phyloP scores from a whole-genome alignment of 306 rosid species.

The Dicorynia guianensis region DNA sequence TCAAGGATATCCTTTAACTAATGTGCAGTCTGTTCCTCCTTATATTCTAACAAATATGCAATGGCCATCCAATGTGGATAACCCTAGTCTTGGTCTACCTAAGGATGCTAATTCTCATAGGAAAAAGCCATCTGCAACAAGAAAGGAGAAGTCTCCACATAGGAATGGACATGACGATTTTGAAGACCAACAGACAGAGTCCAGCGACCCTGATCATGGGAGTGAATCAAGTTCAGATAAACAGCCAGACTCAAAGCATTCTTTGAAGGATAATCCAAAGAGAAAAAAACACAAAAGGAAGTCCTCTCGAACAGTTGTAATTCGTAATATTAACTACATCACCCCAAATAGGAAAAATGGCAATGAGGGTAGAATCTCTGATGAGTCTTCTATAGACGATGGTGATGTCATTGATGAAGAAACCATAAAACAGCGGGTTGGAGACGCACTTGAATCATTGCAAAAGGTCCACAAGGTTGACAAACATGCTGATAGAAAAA shows the following conservation, averaged over 20 bases:
- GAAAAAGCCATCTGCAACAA: slow-evolving; percentile 52
- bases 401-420: slow-evolving; percentile 46
- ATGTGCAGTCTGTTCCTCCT: slow-evolving; percentile 61
- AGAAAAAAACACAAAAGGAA: slow-evolving; percentile 55
- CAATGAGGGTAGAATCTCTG: slow-evolving; percentile 54
- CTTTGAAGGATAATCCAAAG: slow-evolving; percentile 47
- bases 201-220: slow-evolving; percentile 53
- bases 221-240: slow-evolving; percentile 55
- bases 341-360: slow-evolving; percentile 70
- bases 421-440: slow-evolving; percentile 49
- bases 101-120: slow-evolving; percentile 29
- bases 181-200: slow-evolving; percentile 52
- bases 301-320: slow-evolving; percentile 66
- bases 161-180: slow-evolving; percentile 49
- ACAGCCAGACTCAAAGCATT: slow-evolving; percentile 43
- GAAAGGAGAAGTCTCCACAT: slow-evolving; percentile 47
- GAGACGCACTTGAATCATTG: slow-evolving; percentile 53
- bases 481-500: slow-evolving; percentile 43
- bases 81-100: background rate
- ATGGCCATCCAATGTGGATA: slow-evolving; percentile 58
- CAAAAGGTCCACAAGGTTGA: slow-evolving; percentile 54
- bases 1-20: slow-evolving; percentile 59
- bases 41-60: slow-evolving; percentile 59
- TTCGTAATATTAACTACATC: slow-evolving; percentile 76
- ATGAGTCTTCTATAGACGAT: slow-evolving; percentile 54